A percentile compares a stretch with the other conserved stretches of the same genome.
phyloP scores from a whole-genome alignment of 495 filamentous ascomycete species.

The Apiosordaria backusii region DNA sequence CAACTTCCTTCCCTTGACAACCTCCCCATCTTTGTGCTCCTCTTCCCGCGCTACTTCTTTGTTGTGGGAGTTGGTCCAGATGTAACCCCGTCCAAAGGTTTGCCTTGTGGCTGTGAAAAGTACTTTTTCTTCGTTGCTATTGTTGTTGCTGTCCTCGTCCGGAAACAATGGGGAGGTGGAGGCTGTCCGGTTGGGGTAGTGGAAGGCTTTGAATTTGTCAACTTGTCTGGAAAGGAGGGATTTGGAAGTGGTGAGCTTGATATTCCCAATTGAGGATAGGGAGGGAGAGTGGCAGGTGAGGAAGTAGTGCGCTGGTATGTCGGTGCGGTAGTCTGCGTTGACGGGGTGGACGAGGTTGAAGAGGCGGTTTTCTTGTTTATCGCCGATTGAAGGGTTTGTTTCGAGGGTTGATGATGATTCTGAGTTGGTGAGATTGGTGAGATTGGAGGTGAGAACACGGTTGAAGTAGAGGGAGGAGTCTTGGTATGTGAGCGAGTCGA shows the following conservation, averaged over 20 bases:
- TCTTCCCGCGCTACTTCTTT: not conserved
- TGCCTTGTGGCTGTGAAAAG: not conserved
- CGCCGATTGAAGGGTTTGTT: not conserved
- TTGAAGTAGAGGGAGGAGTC: not conserved
- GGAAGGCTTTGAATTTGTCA: not conserved
- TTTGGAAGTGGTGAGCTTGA: not conserved
- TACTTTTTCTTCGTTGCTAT: not conserved
- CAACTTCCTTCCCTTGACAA: not conserved
- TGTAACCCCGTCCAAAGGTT: not conserved
- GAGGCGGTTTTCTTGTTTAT: not conserved
- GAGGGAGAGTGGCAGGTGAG: not conserved
- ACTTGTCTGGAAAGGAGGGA: not conserved
- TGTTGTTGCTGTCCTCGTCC: not conserved
- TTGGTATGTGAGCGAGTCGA: not conserved
- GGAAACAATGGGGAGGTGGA: not conserved
- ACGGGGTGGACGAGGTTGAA: conserved; percentile 1
- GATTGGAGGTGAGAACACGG: not conserved
- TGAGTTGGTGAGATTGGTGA: not conserved
- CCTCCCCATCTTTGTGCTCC: not conserved
- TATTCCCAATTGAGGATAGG: not conserved
- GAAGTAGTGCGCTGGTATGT: not conserved
- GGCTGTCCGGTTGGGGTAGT: not conserved
- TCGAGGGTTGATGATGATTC: not conserved
- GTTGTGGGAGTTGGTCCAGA: not conserved
- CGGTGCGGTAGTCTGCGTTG: conserved; percentile 1